Evolutionary conservation across 2,329 filamentous ascomycete species (phyloP), one percentile per base, ranked within the genome.

Genomic region (Eutypa lata): DNA sequence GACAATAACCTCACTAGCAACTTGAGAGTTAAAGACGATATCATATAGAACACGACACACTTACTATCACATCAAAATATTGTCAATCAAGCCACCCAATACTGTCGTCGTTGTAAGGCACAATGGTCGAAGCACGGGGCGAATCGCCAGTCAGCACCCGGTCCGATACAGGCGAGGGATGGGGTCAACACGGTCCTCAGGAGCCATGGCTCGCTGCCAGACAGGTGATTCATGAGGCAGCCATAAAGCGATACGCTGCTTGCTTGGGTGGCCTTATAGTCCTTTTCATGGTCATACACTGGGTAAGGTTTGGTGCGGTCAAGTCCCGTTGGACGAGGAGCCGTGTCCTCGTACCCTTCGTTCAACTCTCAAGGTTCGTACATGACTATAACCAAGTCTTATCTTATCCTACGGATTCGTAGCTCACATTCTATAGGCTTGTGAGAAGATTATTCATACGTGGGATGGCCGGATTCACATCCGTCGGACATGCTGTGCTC

Each of bases 381-480:
- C 7, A 18, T 8, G 3, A 14, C n/a, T 11, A 11, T 6, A 21
- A 46, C 8, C n/a, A 37, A 4, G 47, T 24, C 28, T 16, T 24
- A 48, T 24, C 28, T 16, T 24, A 16, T 10, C 14, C 19, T 21
- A 2, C 40, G 13, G 31, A 6, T 21, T 33, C 22, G 26, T 49
- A 26, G 6, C 56, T 60, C 51, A 61, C 28, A 19, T 49, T 1
- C 5, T 11, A 19, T 22, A 66, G 64, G 46, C 10, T 52, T 38
- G 10, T 57, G 28, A 57, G 64, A 44, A 62, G 53, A 51, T 14
- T 60, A 4, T 61, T 67, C 40, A 62, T 72, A 46, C 60, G 66
- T 42, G 67, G 59, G 37, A 49, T 73, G 21, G 61, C 67, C 19
- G 71, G 69, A 13, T 74, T 76, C 50, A 67, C 68, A 10, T 75